Evolutionary conservation across 352 stramenopile species (phyloP).

Genomic region (Thraustochytrium sp.): DNA sequence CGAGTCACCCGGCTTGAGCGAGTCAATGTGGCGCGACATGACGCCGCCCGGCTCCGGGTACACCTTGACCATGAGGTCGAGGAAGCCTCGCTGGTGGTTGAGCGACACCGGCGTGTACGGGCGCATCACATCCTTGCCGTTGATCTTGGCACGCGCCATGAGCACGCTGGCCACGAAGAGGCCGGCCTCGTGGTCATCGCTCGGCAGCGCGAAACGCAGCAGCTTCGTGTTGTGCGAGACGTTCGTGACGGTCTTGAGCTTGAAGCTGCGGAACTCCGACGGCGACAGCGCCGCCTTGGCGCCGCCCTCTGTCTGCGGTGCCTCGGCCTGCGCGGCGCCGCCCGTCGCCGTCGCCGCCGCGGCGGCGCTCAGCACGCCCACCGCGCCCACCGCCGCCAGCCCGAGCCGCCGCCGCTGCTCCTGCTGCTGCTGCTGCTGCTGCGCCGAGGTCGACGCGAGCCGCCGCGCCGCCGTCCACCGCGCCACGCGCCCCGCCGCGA

Average conservation of each 20-base stretch:
- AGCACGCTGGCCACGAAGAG: constrained; percentile 50
- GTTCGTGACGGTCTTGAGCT: constrained; percentile 42
- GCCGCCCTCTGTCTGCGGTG: background rate
- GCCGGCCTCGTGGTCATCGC: constrained; percentile 48
- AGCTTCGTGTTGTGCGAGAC: constrained; percentile 53
- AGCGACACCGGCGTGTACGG: constrained; percentile 79
- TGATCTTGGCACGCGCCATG: constrained; percentile 48
- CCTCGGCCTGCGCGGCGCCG: too few relatives aligned
- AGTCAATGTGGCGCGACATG: constrained; percentile 74
- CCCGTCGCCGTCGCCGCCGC: too few relatives aligned
- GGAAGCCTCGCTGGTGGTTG: constrained; percentile 69
- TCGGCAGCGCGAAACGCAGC: constrained; percentile 49
- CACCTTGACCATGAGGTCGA: constrained; percentile 70
- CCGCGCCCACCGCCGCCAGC: too few relatives aligned
- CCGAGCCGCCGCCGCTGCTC: too few relatives aligned
- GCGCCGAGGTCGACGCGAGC: too few relatives aligned
- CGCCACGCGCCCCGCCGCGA: too few relatives aligned
- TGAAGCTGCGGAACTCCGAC: constrained; percentile 52
- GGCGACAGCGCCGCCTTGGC: constrained; percentile 34
- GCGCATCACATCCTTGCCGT: constrained; percentile 62
- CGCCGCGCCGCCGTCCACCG: too few relatives aligned
- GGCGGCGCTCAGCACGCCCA: too few relatives aligned
- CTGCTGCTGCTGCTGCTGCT: too few relatives aligned
- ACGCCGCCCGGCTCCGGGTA: constrained; percentile 65
- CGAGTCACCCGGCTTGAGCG: constrained; percentile 69